Evolutionary conservation across 2,329 filamentous ascomycete species (phyloP).

Genomic region (Aspergillus spinulosporus): DNA sequence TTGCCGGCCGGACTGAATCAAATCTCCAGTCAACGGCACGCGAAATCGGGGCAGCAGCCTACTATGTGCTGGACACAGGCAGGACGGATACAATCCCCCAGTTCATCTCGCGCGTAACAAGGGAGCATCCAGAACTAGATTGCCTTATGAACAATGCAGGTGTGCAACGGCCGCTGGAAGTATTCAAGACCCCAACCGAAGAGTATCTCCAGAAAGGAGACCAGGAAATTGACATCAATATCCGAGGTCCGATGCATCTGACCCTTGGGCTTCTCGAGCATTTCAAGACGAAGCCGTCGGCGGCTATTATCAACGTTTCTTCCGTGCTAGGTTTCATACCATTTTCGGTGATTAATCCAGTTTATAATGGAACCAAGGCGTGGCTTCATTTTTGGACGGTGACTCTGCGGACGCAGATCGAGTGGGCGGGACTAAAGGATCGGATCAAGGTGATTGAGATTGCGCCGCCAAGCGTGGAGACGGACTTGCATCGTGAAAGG

Average conservation of each 20-base stretch:
- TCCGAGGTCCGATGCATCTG: conserved; percentile 60
- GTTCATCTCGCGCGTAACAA: conserved; percentile 50
- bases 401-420: conserved; percentile 55
- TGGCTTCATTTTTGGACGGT: conserved; percentile 60
- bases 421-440: conserved; percentile 30
- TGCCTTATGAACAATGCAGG: conserved; percentile 62
- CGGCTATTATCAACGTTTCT: conserved; percentile 56
- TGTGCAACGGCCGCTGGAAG: conserved; percentile 56
- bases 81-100: conserved; percentile 39
- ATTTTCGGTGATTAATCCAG: conserved; percentile 55
- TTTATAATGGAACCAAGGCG: conserved; percentile 62
- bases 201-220: conserved; percentile 51
- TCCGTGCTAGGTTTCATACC: conserved; percentile 57
- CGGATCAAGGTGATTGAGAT: conserved; percentile 56
- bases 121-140: conserved; percentile 56
- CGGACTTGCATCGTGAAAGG: conserved; percentile 58
- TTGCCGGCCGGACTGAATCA: conserved; percentile 48
- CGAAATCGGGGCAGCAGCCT: conserved; percentile 51
- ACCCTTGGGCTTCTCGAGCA: conserved; percentile 52
- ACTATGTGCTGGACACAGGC: conserved; percentile 57
- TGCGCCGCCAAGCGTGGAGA: conserved; percentile 56
- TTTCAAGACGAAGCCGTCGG: conserved; percentile 41
- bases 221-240: conserved; percentile 60
- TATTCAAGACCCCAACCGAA: conserved; percentile 37
- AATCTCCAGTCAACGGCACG: conserved; percentile 49